Evolutionary conservation across 331 rosid genomes (phyloP).

Genomic region (Ulmus americana): DNA sequence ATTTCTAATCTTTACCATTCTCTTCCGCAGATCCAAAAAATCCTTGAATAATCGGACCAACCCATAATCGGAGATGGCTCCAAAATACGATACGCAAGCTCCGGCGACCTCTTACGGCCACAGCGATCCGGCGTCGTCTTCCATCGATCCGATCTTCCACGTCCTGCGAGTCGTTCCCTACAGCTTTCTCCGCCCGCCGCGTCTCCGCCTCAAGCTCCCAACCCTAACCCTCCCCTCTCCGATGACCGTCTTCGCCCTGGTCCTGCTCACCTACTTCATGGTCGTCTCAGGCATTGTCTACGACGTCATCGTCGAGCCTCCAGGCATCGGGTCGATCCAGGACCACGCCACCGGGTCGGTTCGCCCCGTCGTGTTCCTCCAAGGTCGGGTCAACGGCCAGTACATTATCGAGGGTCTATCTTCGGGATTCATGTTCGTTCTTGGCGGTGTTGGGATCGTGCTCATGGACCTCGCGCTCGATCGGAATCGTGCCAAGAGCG

Average conservation of each 20-base stretch:
- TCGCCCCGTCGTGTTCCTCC: conserved; percentile 77
- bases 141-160: conserved; percentile 69
- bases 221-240: conserved; percentile 61
- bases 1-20: too few relatives aligned
- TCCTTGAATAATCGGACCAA: neutral
- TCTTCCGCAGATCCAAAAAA: too few relatives aligned
- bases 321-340: conserved; percentile 88
- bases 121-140: conserved; percentile 23
- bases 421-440: conserved; percentile 89
- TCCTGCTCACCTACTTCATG: conserved; percentile 94
- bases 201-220: conserved; percentile 55
- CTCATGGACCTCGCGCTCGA: conserved; percentile 82
- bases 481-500: conserved; percentile 63
- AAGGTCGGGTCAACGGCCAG: conserved; percentile 94
- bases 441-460: conserved; percentile 76
- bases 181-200: conserved; percentile 77
- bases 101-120: conserved; percentile 15
- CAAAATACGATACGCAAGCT: conserved; percentile 48
- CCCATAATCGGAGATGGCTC: conserved; percentile 35
- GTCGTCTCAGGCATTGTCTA: conserved; percentile 91
- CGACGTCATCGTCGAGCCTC: conserved; percentile 96
- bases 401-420: conserved; percentile 93
- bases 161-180: conserved; percentile 55
- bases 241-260: conserved; percentile 67
- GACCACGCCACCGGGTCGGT: conserved; percentile 75